phyloP scores from a whole-genome alignment of 306 rosid genomes.

The Quercus berberidifolia region DNA sequence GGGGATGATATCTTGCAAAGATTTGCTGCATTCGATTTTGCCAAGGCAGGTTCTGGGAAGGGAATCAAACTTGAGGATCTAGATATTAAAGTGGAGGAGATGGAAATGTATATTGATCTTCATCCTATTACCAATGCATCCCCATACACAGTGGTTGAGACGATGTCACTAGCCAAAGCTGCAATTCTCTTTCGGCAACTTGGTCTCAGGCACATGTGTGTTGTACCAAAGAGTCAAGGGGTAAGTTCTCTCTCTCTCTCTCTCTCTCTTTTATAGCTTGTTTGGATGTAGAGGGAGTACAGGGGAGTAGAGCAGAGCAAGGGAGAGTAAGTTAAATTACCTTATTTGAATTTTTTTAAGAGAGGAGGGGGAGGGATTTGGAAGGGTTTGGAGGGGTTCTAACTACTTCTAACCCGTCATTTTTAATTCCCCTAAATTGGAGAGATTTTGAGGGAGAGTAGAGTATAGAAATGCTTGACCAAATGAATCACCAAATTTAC shows the following conservation, averaged over 20 bases:
- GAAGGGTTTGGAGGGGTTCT: too few species aligned
- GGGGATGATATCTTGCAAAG: slow-evolving; percentile 26
- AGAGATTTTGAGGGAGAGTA: too few species aligned
- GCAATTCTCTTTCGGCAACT: slow-evolving; percentile 70
- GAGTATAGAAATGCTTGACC: too few species aligned
- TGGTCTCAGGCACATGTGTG: slow-evolving; percentile 82
- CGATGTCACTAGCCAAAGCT: slow-evolving; percentile 91
- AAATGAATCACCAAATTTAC: too few species aligned
- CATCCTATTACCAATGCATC: slow-evolving; percentile 77
- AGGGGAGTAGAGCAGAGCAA: too few species aligned
- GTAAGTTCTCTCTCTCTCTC: slow-evolving; percentile 35
- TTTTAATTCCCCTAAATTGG: too few species aligned
- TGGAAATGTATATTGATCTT: slow-evolving; percentile 87
- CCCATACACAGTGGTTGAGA: slow-evolving; percentile 82
- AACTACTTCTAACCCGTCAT: too few species aligned
- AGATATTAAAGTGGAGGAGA: slow-evolving; percentile 63
- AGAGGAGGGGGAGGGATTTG: too few species aligned
- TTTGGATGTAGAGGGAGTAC: too few species aligned
- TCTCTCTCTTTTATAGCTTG: background rate
- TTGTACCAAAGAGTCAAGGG: slow-evolving; percentile 76
- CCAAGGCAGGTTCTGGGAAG: slow-evolving; percentile 81
- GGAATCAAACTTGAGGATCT: slow-evolving; percentile 71
- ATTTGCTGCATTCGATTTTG: slow-evolving; percentile 59
- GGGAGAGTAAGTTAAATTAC: too few species aligned
- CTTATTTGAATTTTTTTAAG: too few species aligned